Conservation (phyloP, 208 protist species). For the Crithidia bombi region DNA sequence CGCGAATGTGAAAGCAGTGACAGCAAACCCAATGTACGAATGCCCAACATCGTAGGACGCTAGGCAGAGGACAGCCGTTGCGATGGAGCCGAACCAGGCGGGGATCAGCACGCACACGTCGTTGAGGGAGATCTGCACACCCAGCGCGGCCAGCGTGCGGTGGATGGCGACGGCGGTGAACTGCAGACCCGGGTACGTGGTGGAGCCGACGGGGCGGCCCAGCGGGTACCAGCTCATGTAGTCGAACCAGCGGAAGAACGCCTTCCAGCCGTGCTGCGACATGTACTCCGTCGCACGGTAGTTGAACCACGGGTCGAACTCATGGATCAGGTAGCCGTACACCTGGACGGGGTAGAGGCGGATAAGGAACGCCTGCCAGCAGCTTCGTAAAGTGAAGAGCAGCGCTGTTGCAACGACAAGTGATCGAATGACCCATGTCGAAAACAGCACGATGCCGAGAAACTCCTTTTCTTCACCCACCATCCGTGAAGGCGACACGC, state of each 20-base stretch:
- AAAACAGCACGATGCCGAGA: slow-evolving; percentile 1
- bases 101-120: slow-evolving; percentile 97
- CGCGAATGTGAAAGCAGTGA: slow-evolving; percentile 81
- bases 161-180: slow-evolving; percentile 95
- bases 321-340: slow-evolving; percentile 94
- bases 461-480: slow-evolving; percentile 1
- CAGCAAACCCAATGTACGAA: slow-evolving; percentile 81
- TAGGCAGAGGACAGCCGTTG: slow-evolving; percentile 86
- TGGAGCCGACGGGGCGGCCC: slow-evolving; percentile 97
- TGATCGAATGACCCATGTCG: not conserved
- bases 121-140: slow-evolving; percentile 88
- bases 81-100: slow-evolving; percentile 93
- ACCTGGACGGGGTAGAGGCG: slow-evolving; percentile 67
- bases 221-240: slow-evolving; percentile 97
- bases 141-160: slow-evolving; percentile 79
- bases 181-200: slow-evolving; percentile 98
- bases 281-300: slow-evolving; percentile 93
- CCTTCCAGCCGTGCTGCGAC: slow-evolving; percentile 90
- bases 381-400: not conserved
- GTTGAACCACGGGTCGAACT: slow-evolving; percentile 96
- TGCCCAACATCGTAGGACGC: slow-evolving; percentile 75
- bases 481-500: too few relatives aligned
- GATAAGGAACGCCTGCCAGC: slow-evolving; percentile 52
- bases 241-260: slow-evolving; percentile 99
- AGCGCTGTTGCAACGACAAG: not conserved